Evolutionary conservation across 257 asterid genomes (phyloP).

Genomic region (Mentha longifolia): DNA sequence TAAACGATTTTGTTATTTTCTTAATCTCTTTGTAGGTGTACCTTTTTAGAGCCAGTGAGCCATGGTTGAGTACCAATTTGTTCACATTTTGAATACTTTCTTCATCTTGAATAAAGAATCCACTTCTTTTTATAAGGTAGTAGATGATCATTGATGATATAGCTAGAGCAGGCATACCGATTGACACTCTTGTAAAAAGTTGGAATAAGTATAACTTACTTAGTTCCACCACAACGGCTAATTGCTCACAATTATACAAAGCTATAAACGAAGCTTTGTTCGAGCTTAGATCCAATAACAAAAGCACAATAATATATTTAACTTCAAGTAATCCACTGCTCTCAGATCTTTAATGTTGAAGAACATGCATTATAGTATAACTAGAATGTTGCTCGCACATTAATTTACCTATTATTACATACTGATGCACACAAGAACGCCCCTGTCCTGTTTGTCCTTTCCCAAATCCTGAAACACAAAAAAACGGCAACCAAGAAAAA

Average conservation of each 20-base stretch:
- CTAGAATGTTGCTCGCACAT: no score
- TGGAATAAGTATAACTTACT: neutral
- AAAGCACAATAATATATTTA: no score
- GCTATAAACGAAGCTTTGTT: no score
- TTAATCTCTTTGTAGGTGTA: neutral
- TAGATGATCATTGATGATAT: neutral
- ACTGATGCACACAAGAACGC: neutral
- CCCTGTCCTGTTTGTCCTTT: neutral
- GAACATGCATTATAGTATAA: no score
- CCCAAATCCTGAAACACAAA: neutral
- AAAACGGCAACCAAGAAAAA: neutral
- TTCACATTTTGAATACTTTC: neutral
- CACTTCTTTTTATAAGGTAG: no score
- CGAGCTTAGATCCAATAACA: no score
- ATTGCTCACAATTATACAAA: no score
- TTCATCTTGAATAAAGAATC: neutral
- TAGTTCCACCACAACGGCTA: neutral
- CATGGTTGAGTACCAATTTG: neutral
- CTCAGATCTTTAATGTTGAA: no score
- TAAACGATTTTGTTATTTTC: neutral
- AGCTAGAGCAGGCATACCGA: neutral
- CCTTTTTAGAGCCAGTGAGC: slow-evolving; percentile 13
- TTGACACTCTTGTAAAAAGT: neutral
- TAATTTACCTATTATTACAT: neutral
- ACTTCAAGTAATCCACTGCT: no score